Base-by-base conservation (phyloP, 2,329 filamentous ascomycete species). In the Akanthomyces uredinophilus region DNA sequence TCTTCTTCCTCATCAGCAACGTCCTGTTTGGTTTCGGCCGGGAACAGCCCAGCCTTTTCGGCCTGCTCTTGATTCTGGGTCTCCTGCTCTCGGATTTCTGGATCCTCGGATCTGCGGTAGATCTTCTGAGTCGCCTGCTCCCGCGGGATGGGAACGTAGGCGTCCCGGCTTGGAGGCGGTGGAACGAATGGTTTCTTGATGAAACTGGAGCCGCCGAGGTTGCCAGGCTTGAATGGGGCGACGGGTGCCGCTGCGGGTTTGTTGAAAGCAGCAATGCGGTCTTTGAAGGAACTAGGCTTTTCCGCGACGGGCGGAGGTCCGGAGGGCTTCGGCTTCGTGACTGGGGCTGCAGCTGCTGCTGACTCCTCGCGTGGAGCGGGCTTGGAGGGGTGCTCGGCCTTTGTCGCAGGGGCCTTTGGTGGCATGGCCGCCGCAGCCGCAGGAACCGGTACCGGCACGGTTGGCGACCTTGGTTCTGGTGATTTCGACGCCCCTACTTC, bases 141-240 rank as follows among this genome's bases (percentile, higher is more conserved):
- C 24, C 87, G 85, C 35, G 83, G 81, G 4, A 90, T 87, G 27
- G 95, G 91, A 11, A 99, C 83, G 70, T 91, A 99, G 27, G 94
- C 90, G 78, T 97, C 89, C 67, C 92, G 89, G 74, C 92, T 96
- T 0, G 95, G 95, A 20, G 95, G 95, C 57, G 95, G 92, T 4
- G 95, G 91, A 62, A 99, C 93, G 70, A 97, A 99, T 0, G 94
- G 92, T 76, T 98, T 98, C 82, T 94, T 97, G 75, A 99, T 87
- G 71, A 98, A 98, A 59, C 82, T 82, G 65, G 83, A 82, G 53
- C 83, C 79, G 63, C 84, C 81, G 39, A 88, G 77, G 2, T 86
- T 86, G 64, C 83, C 82, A 22, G 92, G 91, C 72, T 96, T 96
- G 78, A 96, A 94, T 1, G 95, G 95, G n/a, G 92, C 85, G 64